Percentiles rank a stretch among this genome's conserved stretches.
Conservation (phyloP, 2,329 filamentous ascomycete genomes). For the Nemania sp. region DNA sequence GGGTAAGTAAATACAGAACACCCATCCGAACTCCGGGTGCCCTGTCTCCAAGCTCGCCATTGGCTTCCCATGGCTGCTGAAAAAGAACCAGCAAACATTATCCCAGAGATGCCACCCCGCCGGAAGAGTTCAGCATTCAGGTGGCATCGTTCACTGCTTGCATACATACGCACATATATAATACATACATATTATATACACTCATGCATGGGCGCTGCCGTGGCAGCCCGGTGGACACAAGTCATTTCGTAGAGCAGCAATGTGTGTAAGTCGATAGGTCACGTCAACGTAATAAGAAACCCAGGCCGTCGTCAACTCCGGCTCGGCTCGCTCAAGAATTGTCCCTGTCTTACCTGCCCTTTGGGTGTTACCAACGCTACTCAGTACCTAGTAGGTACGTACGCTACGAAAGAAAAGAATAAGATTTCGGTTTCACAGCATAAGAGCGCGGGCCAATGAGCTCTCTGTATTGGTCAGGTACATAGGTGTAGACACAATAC, state of each 20-base stretch:
- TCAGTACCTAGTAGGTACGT: too few species aligned
- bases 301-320: slow-evolving; percentile 18
- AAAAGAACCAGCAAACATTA: slow-evolving; percentile 7
- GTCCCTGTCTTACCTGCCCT: too few species aligned
- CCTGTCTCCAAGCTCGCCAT: slow-evolving; percentile 7
- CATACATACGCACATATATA: slow-evolving; percentile 10
- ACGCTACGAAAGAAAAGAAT: too few species aligned
- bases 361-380: too few species aligned
- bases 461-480: too few species aligned
- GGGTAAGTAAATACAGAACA: too few species aligned
- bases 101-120: not conserved
- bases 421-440: too few species aligned
- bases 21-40: slow-evolving; percentile 13
- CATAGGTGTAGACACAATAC: too few species aligned
- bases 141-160: slow-evolving; percentile 21
- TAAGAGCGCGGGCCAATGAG: too few species aligned
- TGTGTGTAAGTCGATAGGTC: not conserved
- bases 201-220: too few species aligned
- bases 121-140: slow-evolving; percentile 20
- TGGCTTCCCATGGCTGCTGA: slow-evolving; percentile 25
- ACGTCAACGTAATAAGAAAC: not conserved
- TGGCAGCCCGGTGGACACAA: not conserved
- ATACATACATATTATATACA: not conserved
- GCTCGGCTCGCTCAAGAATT: slow-evolving; percentile 3
- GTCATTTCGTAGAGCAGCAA: too few species aligned